Base-by-base conservation (phyloP, 1,284 basidiomycete species). In the Salmacisia buchloeana region DNA sequence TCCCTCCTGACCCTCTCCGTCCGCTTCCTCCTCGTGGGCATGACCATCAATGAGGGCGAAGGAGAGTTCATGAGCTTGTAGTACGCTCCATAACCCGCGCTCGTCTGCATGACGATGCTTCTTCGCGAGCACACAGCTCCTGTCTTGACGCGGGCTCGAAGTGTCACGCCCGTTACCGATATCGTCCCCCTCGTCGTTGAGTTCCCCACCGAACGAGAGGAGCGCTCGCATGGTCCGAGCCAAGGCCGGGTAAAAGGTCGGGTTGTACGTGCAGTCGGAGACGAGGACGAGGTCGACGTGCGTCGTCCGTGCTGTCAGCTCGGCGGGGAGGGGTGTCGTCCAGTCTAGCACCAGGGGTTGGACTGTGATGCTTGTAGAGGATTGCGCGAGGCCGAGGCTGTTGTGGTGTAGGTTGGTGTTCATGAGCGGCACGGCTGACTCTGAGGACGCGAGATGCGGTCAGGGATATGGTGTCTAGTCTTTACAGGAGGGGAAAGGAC, bases 201-300 rank as follows among this genome's bases (percentile, higher is more conserved):
- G n/a, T n/a, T n/a, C n/a, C n/a, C n/a, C n/a, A n/a, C n/a, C n/a
- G n/a, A n/a, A n/a, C 21, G 6, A 25, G 21, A 57, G 39, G 29
- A 52, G 29, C 5, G 25, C n/a, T 27, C 25, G 25, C 18, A 57
- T 41, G 15, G 60, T 56, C 29, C 25, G 35, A 9, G 58, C 58
- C 1, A 66, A 33, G 2, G 60, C 33, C 1, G 27, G 9, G 52
- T 59, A 66, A 46, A 58, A 60, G 7, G 56, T 31, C 21, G 64
- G 61, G 39, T 66, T 66, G 64, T 66, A 66, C 1, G 64, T 63
- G 58, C 64, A 66, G 56, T 66, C 64, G 9, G 64, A 62, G 12
- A 59, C 58, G 35, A 66, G 33, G 1, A 66, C 39, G 41, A 66
- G 52, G 27, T 54, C 49, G n/a, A 33, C 18, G n/a, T n/a, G n/a